phyloP scores from a whole-genome alignment of 257 asterid genomes.

The Ballota nigra region DNA sequence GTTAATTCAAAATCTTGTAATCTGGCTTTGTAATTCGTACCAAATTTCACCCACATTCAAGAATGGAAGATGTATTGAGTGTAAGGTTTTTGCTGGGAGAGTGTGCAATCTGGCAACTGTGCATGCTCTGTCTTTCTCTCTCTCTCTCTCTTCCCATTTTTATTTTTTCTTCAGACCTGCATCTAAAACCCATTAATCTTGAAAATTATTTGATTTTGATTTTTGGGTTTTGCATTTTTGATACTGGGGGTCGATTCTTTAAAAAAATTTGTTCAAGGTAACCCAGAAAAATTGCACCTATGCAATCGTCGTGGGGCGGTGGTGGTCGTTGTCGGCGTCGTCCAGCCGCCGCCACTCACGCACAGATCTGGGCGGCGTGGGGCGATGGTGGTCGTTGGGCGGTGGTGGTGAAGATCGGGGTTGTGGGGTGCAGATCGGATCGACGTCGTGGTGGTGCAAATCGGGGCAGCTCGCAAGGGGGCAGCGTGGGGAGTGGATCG shows the following conservation, averaged over 20 bases:
- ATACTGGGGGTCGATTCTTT: not conserved
- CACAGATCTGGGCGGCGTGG: too few relatives aligned
- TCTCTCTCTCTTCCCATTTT: not conserved
- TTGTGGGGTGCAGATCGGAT: too few relatives aligned
- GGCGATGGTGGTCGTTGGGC: too few relatives aligned
- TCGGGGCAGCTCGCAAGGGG: too few relatives aligned
- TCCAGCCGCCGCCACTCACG: too few relatives aligned
- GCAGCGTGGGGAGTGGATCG: too few relatives aligned
- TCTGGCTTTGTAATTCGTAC: constrained; percentile 12
- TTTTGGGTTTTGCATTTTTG: not conserved
- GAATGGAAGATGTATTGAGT: not conserved
- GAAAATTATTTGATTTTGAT: not conserved
- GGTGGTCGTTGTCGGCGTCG: too few relatives aligned
- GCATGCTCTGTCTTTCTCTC: constrained; percentile 37
- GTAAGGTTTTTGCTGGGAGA: constrained; percentile 10
- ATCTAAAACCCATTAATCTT: not conserved
- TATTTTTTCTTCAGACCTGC: constrained; percentile 25
- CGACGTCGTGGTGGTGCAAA: too few relatives aligned
- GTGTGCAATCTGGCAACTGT: constrained; percentile 41
- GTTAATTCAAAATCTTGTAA: not conserved
- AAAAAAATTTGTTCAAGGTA: constrained; percentile 38
- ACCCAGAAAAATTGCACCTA: constrained; percentile 57
- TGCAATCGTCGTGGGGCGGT: too few relatives aligned
- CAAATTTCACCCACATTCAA: constrained; percentile 9
- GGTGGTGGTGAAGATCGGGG: too few relatives aligned